Percentiles rank a stretch among this genome's conserved stretches.
phyloP scores from a whole-genome alignment of 1,284 basidiomycete species.

The Ustilago shanxiensis region DNA sequence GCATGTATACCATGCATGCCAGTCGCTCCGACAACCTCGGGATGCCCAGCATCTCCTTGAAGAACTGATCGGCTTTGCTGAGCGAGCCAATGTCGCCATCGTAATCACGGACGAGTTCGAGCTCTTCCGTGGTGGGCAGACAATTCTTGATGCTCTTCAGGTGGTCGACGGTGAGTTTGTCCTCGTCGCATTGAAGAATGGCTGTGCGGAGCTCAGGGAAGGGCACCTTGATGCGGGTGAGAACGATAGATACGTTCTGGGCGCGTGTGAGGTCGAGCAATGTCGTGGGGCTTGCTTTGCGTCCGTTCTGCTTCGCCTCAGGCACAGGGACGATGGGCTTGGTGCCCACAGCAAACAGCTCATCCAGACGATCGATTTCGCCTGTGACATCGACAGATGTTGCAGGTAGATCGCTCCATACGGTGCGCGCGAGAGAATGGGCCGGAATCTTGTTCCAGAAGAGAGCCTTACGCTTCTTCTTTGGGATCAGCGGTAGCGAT shows the following conservation, averaged over 20 bases:
- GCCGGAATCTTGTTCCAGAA: slow-evolving; percentile 86
- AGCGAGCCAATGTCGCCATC: slow-evolving; percentile 51
- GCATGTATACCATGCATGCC: slow-evolving; percentile 84
- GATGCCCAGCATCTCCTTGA: slow-evolving; percentile 82
- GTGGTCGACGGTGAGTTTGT: slow-evolving; percentile 51
- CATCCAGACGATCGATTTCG: slow-evolving; percentile 73
- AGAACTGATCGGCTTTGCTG: slow-evolving; percentile 84
- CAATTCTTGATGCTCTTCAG: slow-evolving; percentile 57
- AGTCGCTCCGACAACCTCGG: slow-evolving; percentile 81
- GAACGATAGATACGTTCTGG: slow-evolving; percentile 57
- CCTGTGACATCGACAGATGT: slow-evolving; percentile 73
- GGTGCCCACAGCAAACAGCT: slow-evolving; percentile 78
- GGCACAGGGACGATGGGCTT: slow-evolving; percentile 42
- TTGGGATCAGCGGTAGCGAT: slow-evolving; percentile 67
- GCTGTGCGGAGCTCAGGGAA: slow-evolving; percentile 57
- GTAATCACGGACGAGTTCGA: slow-evolving; percentile 60
- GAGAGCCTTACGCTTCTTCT: slow-evolving; percentile 78
- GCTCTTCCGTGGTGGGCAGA: slow-evolving; percentile 60
- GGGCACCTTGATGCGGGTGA: slow-evolving; percentile 60
- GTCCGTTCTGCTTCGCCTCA: slow-evolving; percentile 26
- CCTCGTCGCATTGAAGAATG: slow-evolving; percentile 55
- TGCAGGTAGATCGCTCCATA: slow-evolving; percentile 78
- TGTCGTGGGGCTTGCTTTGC: slow-evolving; percentile 49
- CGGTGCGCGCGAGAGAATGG: slow-evolving; percentile 73
- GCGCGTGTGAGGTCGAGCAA: slow-evolving; percentile 56